Base-by-base conservation (phyloP, 129 eudicot genomes). In the Chrysanthemum makinoi region DNA sequence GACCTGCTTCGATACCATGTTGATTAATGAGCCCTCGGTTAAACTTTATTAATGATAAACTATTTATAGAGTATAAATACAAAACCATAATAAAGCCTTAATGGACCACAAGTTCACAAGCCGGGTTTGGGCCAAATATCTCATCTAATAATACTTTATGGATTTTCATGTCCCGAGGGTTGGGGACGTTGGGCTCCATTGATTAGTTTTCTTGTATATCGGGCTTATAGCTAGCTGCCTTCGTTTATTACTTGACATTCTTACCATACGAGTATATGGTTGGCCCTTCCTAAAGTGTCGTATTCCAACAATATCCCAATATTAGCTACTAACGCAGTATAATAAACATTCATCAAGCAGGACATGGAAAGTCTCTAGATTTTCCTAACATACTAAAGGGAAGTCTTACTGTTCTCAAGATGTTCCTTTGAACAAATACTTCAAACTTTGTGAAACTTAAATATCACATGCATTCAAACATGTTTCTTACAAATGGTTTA, bases 401-500 rank as follows among this genome's bases (percentile, higher is more conserved):
- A 61, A 28, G 8, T 55, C 24, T 55, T 9, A 28, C 22, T 55
- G 61, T 20, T 35, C 57, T 13, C 6, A 14, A 28, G 15, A 52
- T 24, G 66, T 55, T 65, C 20, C 20, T 54, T 19, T 10, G 48
- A 66, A 65, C 73, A 66, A 44, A 76, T 48, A 49, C 4, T 28
- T 6, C 14, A 60, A 30, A 17, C 35, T 26, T 60, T 17, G 69
- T 62, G 44, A 13, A 60, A 71, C 72, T 51, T 70, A 71, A 69
- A 43, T 59, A 77, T 55, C 56, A 77, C 81, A 20, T 20, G 20
- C 20, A 78, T 55, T 44, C 77, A 78, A 55, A 47, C 66, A 17
- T 78, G 77, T 64, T 56, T 64, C 62, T 63, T 64, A 70, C 81
- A 77, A 70, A 77, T 77, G 77, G 67, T 63, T 15, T 66, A 78